Conservation (phyloP, 2,329 filamentous ascomycete species). For the Fonsecaea pedrosoi region DNA sequence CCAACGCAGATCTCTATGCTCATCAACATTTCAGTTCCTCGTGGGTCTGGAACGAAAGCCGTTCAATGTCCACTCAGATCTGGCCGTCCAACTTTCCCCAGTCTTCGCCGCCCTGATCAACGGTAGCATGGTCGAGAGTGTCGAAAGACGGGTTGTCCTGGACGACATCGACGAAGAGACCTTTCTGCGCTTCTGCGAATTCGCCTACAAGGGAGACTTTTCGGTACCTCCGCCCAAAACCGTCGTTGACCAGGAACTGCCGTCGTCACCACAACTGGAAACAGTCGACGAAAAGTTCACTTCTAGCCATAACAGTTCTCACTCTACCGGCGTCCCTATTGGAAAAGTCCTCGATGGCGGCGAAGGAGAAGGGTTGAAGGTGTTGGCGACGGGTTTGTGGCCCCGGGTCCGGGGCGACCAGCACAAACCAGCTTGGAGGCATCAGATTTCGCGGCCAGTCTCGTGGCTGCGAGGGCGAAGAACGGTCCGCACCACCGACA, state of each 20-base stretch:
- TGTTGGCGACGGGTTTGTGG: too few species aligned
- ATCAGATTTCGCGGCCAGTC: neutral
- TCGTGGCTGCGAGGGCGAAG: slow-evolving; percentile 5
- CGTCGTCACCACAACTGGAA: neutral
- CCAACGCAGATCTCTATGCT: neutral
- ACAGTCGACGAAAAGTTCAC: neutral
- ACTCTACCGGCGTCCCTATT: neutral
- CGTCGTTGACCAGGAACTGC: neutral
- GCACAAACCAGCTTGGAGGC: neutral
- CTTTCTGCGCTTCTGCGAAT: slow-evolving; percentile 58
- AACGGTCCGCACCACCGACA: neutral
- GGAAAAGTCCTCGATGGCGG: neutral
- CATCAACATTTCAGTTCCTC: slow-evolving; percentile 18
- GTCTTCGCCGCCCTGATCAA: slow-evolving; percentile 20
- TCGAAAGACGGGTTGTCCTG: slow-evolving; percentile 44
- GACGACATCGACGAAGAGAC: slow-evolving; percentile 58
- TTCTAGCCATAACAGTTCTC: neutral
- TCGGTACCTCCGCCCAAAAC: slow-evolving; percentile 44
- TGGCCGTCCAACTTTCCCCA: slow-evolving; percentile 18
- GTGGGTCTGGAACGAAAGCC: slow-evolving; percentile 6
- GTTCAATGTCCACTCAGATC: slow-evolving; percentile 20
- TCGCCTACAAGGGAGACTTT: slow-evolving; percentile 59
- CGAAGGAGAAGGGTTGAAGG: neutral
- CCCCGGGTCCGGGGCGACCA: neutral
- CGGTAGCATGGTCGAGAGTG: slow-evolving; percentile 17